Conservation (phyloP, 2,329 filamentous ascomycete species). For the Rhynchosporium agropyri region DNA sequence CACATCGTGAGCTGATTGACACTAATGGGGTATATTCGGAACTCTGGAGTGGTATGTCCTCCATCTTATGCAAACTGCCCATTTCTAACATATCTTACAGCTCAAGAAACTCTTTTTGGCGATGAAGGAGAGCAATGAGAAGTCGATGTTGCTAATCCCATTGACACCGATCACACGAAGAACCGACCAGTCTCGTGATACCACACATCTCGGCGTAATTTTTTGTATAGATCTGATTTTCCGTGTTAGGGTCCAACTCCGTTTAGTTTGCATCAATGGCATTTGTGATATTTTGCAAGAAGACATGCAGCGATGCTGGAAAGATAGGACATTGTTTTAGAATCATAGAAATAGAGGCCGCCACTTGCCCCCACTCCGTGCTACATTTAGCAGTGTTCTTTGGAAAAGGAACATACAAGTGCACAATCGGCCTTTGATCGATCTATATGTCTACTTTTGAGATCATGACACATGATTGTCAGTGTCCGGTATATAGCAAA, state of each 20-base stretch:
- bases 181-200: constrained; percentile 19
- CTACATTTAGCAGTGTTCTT: no score
- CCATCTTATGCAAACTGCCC: constrained; percentile 10
- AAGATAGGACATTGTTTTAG: constrained; percentile 3
- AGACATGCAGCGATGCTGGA: neutral
- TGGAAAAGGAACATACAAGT: no score
- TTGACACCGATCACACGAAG: constrained; percentile 21
- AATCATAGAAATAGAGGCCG: constrained; percentile 12
- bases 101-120: constrained; percentile 63
- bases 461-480: no score
- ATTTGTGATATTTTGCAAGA: neutral
- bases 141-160: constrained; percentile 29
- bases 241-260: neutral
- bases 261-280: neutral
- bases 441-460: no score
- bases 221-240: neutral
- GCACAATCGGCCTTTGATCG: no score
- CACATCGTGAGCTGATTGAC: constrained; percentile 82
- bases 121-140: constrained; percentile 50
- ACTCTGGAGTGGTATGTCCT: constrained; percentile 79
- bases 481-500: no score
- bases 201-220: neutral
- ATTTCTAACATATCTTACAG: constrained; percentile 44
- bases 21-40: constrained; percentile 80
- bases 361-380: neutral